Percentiles rank a stretch among this genome's conserved stretches.
Evolutionary conservation across 176 grass and related monocot species (phyloP).

Genomic region (Triticum aestivum): IWGSC_CS_RefSeq_v2.1 NC_057796.1:467224969-467225468

Average conservation of each 20-base stretch:
- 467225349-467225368: slow-evolving; percentile 40
- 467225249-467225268: slow-evolving; percentile 77
- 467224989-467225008: not conserved
- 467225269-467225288: slow-evolving; percentile 77
- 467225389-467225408: slow-evolving; percentile 50
- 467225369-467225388: slow-evolving; percentile 51
- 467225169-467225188: not conserved
- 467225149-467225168: not conserved
- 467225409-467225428: slow-evolving; percentile 49
- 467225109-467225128: slow-evolving; percentile 51
- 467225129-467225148: slow-evolving; percentile 15
- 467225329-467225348: slow-evolving; percentile 29
- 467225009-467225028: not conserved
- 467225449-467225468: not conserved
- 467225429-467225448: slow-evolving; percentile 20
- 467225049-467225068: slow-evolving; percentile 87
- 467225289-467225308: slow-evolving; percentile 42
- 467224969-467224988: not conserved
- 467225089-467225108: slow-evolving; percentile 90
- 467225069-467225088: slow-evolving; percentile 82
- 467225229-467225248: slow-evolving; percentile 59
- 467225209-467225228: slow-evolving; percentile 38
- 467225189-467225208: not conserved
- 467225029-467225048: slow-evolving; percentile 11
- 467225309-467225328: slow-evolving; percentile 40